Evolutionary conservation across 2,329 filamentous ascomycete genomes (phyloP).

Genomic region (Colletotrichum gigasporum): DNA sequence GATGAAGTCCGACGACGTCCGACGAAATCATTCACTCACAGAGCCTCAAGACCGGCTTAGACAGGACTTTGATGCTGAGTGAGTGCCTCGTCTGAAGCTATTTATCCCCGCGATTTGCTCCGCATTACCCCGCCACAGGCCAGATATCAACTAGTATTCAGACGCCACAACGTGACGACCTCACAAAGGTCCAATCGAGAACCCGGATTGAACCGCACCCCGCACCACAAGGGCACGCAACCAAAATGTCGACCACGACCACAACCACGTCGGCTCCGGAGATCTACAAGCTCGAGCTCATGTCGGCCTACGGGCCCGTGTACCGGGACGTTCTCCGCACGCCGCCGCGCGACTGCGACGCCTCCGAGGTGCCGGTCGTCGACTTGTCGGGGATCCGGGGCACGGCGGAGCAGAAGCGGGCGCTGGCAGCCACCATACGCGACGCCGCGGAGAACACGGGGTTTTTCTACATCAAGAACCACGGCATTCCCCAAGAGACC

Average conservation of each 20-base stretch:
- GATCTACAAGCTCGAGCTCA: constrained; percentile 52
- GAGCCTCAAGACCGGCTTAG: neutral
- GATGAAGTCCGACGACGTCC: neutral
- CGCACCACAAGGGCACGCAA: too few species aligned
- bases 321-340: constrained; percentile 52
- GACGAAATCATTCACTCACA: neutral
- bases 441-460: constrained; percentile 52
- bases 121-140: neutral
- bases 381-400: constrained; percentile 50
- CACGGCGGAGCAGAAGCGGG: constrained; percentile 43
- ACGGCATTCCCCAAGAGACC: constrained; percentile 46
- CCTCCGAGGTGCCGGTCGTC: constrained; percentile 56
- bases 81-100: neutral
- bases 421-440: constrained; percentile 48
- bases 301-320: constrained; percentile 53
- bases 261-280: constrained; percentile 26
- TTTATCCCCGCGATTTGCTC: neutral
- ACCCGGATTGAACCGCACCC: too few species aligned
- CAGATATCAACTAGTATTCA: too few species aligned
- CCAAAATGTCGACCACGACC: constrained; percentile 26
- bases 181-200: too few species aligned
- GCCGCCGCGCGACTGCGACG: constrained; percentile 48
- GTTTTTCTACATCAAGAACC: constrained; percentile 58
- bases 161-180: too few species aligned
- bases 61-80: neutral